Base-by-base conservation (phyloP, 129 eudicot species). In the Glebionis coronaria region DNA sequence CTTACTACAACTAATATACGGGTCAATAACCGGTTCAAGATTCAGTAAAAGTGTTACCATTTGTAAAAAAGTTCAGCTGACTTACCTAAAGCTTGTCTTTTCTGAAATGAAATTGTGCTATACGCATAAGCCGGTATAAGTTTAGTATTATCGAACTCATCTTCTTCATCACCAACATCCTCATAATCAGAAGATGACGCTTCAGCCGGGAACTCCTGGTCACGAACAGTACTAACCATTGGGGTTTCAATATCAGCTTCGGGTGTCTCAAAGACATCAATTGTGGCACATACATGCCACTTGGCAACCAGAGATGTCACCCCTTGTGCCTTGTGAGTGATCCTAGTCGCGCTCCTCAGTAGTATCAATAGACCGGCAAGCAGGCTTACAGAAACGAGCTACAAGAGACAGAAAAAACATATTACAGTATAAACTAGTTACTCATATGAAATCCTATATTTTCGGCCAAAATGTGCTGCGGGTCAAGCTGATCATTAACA, bases 201-300 rank as follows among this genome's bases (percentile, higher is more conserved):
- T 2, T 73, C 84, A n/a, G 82, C 5, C 1, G 40, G 82, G 58
- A 81, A 65, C 11, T 53, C 55, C 29, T 53, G 78, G 61, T 49
- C 65, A 46, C 70, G 63, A 31, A 51, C 56, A 49, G 23, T 73
- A 27, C 75, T 73, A 27, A 74, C 50, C 1, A 85, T 64, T 27
- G 80, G 91, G 68, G 89, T 82, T 68, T 86, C 97, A 18, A 84
- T 82, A 68, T 86, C 97, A 31, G 65, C 63, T 51, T 87, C 95
- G 3, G 83, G 80, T 56, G 84, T 38, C 40, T 80, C 88, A 16
- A 88, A 91, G 27, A 83, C 68, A 59, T 88, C 94, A 12, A 91
- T 83, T 25, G 97, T 85, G 19, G 96, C 94, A 74, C 94, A 88
- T 11, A 80, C 97, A 44, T 91, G 96, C 97, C 97, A 91, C 83